Base-by-base conservation (phyloP, 805 yeast genomes). In the Metschnikowia rubicola region DNA sequence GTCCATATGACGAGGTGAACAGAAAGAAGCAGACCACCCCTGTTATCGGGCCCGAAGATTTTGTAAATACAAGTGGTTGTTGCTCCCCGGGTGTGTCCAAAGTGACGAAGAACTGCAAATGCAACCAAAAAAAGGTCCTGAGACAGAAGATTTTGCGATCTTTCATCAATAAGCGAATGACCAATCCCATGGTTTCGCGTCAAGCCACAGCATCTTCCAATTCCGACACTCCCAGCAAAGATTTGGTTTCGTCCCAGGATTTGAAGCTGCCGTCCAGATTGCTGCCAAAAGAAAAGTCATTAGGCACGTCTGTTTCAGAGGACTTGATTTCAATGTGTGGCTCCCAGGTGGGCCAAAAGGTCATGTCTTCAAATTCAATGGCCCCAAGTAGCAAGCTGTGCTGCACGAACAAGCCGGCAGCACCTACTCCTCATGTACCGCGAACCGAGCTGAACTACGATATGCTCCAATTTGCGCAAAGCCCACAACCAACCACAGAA, bases 81-180 rank as follows among this genome's bases (percentile, higher is more conserved):
- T 71, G 77, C 33, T 44, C 60, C 35, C 45, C 45, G n/a, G 58
- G 61, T 2, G 50, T 50, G 5, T 47, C 58, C 34, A 56, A 57
- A 41, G 42, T 40, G 9, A 50, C 47, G 30, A 64, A 63, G 43
- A 37, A 52, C 8, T 70, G 75, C 53, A 64, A 63, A 3, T 68
- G 74, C 51, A 52, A 61, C 47, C 57, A 55, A 45, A 60, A 55
- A 45, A 59, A 57, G 26, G 60, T 64, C n/a, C 67, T 64, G 54
- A 65, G 67, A 50, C 62, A 68, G 39, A 62, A 62, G 55, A 72
- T 72, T 30, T 56, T 72, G 46, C 59, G 62, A 47, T 56, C 63
- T 3, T 68, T 66, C 49, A 47, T 70, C 13, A 55, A 61, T 33
- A 64, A 60, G 39, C 60, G 58, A 26, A 38, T 57, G 47, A 41